phyloP scores from a whole-genome alignment of 192 early-diverging fungal species.

The Podila clonocystis region DNA sequence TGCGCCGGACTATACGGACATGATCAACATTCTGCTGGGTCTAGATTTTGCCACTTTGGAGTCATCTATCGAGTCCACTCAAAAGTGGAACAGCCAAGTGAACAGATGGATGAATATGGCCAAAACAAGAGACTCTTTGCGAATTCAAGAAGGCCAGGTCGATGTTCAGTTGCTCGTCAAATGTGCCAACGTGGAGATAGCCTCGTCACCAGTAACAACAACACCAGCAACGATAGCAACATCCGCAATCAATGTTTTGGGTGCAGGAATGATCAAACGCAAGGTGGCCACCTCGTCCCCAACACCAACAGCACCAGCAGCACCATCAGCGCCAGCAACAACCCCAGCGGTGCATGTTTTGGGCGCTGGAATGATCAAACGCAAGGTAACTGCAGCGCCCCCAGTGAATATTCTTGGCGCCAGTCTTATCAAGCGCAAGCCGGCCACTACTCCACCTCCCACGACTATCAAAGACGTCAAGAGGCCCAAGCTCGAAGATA shows the following conservation, averaged over 20 bases:
- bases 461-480: too few species aligned
- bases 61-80: conserved; percentile 2
- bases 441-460: neutral
- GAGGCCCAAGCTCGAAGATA: too few species aligned
- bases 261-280: conserved; percentile 25
- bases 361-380: conserved; percentile 22
- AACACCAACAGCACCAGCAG: too few species aligned
- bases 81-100: conserved; percentile 11
- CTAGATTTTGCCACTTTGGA: conserved; percentile 30
- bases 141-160: neutral
- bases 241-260: neutral
- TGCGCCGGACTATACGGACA: conserved; percentile 16
- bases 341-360: conserved; percentile 5
- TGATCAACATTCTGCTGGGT: conserved; percentile 25
- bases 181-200: neutral
- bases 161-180: neutral
- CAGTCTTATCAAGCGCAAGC: conserved; percentile 15
- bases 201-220: neutral
- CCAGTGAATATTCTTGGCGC: conserved; percentile 14
- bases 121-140: neutral
- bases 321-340: neutral
- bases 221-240: neutral
- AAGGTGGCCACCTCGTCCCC: too few species aligned
- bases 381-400: conserved; percentile 10
- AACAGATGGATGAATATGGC: conserved; percentile 1